A percentile compares a stretch with the other conserved stretches of the same genome.
phyloP scores from a whole-genome alignment of 495 filamentous ascomycete genomes.

The Penicillium mononematosum region DNA sequence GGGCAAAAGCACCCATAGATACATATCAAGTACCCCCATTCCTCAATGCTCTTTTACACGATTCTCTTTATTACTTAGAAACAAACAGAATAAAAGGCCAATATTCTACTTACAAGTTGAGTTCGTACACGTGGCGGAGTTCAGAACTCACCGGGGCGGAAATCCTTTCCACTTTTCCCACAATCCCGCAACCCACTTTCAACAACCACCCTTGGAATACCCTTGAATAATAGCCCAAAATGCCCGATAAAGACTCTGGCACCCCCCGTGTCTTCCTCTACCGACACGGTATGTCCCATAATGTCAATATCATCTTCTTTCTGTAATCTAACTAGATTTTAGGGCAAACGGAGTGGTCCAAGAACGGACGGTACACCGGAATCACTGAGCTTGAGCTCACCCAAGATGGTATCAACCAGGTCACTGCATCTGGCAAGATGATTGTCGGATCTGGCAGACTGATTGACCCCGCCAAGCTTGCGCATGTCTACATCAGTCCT shows the following conservation, averaged over 20 bases:
- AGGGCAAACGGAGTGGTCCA: conserved; percentile 86
- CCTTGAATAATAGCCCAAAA: conserved; percentile 14
- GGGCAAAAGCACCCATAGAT: background rate
- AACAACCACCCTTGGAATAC: background rate
- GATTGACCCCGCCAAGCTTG: conserved; percentile 72
- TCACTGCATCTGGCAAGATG: conserved; percentile 64
- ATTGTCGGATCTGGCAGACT: conserved; percentile 73
- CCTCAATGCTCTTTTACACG: background rate
- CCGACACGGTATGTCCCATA: conserved; percentile 33
- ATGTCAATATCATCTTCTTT: background rate
- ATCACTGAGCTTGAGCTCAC: conserved; percentile 80
- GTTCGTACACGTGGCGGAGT: conserved; percentile 4
- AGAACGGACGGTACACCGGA: conserved; percentile 82
- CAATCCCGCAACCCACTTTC: conserved; percentile 6
- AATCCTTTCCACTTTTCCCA: background rate
- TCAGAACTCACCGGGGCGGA: background rate
- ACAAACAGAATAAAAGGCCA: background rate
- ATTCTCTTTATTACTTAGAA: background rate
- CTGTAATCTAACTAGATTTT: background rate
- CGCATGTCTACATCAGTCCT: conserved; percentile 78
- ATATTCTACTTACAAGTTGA: background rate
- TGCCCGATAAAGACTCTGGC: conserved; percentile 49
- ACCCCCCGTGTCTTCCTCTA: conserved; percentile 42
- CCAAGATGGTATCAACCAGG: conserved; percentile 66
- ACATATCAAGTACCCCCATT: background rate